Base-by-base conservation (phyloP, 2,329 filamentous ascomycete species). In the Pseudopyrenochaeta lycopersici region DNA sequence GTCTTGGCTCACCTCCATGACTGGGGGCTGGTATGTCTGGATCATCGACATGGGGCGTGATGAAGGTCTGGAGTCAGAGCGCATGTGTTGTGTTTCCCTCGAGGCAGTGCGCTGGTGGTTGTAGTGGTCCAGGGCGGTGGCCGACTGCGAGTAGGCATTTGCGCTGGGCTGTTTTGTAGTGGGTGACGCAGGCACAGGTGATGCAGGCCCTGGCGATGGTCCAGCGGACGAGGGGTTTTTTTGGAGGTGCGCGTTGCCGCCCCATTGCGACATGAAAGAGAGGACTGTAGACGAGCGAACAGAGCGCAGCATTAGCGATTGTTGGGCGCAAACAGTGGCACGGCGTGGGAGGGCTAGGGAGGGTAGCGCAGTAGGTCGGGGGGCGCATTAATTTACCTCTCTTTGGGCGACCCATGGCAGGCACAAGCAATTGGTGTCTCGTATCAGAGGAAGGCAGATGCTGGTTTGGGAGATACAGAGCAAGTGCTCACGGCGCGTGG, bases 251-350 rank as follows among this genome's bases (percentile, higher is more conserved):
- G 77, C 63, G 58, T 68, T 55, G 70, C 77, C 66, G 69, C 89
- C 89, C 81, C 90, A 88, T 78, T 88, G 87, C 76, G 90, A 92
- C 85, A 96, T 94, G 78, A 96, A 96, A 67, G 91, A 96, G 67
- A 92, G 83, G 52, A 96, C 92, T 96, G 77, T 59, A 39, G 50
- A 49, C 32, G 64, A 56, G 61, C 63, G 63, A 58, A 54, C 50
- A 32, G 57, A 56, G 49, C 55, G 58, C 63, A 64, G 45, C 64
- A 68, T 73, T 64, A 72, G 68, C 49, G 48, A 60, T 52, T 57
- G 59, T 53, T 60, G 50, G 40, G 29, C 23, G 23, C 35, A 39
- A 35, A 35, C 40, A 46, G 49, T 52, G 54, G 42, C 43, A 45
- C 36, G 47, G 52, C 38, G 49, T 40, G 35, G 30, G 47, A 41